These are phyloP conservation scores for Graphiopsis chlorocephala DNA, from an alignment of 2,329 filamentous ascomycete genomes.

Conservation along the genomic window DNA sequence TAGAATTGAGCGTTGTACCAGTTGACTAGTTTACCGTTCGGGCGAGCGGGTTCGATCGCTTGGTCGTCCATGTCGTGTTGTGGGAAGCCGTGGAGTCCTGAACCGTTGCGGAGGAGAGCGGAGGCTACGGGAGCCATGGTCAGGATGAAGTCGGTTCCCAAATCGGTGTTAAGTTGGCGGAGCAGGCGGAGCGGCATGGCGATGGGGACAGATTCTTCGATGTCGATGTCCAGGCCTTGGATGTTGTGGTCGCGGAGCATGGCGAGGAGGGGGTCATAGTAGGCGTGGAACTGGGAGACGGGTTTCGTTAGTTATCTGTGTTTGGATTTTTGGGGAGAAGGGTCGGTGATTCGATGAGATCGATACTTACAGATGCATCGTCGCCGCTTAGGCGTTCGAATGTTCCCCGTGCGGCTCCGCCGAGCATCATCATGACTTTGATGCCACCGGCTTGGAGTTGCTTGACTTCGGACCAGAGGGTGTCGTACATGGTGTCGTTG, in stretches of 20 bases:
- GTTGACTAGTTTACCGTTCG: constrained; percentile 29
- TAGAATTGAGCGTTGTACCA: constrained; percentile 35
- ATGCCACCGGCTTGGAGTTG: constrained; percentile 28
- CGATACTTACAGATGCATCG: constrained; percentile 18
- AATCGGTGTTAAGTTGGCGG: constrained; percentile 26
- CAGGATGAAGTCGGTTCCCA: constrained; percentile 31
- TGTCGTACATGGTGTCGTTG: constrained; percentile 23
- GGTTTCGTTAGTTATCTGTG: not conserved
- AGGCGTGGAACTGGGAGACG: constrained; percentile 24
- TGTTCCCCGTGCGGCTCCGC: constrained; percentile 30
- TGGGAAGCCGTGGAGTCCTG: constrained; percentile 27
- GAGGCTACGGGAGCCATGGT: constrained; percentile 34
- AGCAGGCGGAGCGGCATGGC: constrained; percentile 28
- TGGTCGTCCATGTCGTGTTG: constrained; percentile 25
- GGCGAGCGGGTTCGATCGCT: constrained; percentile 22
- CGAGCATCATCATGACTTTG: constrained; percentile 34
- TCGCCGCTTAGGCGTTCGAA: constrained; percentile 29
- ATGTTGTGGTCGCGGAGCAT: constrained; percentile 28
- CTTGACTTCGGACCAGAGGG: constrained; percentile 28
- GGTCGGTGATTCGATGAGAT: not conserved
- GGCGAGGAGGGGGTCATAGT: constrained; percentile 29
- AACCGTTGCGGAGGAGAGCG: constrained; percentile 19
- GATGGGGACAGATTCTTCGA: constrained; percentile 29
- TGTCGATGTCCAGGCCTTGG: constrained; percentile 33
- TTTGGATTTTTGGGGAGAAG: not conserved